Base-by-base conservation (phyloP, 1,284 basidiomycete genomes). In the Agroathelia rolfsii region DNA sequence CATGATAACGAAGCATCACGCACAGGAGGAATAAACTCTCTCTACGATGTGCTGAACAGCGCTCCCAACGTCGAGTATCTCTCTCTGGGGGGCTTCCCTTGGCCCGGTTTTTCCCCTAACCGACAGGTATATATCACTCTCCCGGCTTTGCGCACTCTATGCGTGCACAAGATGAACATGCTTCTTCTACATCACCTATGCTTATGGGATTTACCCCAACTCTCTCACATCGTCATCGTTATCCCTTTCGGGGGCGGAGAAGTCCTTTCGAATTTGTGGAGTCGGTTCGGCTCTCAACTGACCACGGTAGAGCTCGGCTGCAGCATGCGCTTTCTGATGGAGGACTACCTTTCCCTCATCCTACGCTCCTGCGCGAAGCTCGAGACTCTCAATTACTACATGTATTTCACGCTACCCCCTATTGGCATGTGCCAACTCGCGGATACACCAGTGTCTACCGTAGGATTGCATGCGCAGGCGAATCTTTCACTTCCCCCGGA, bases 21-120 rank as follows among this genome's bases (percentile, higher is more conserved):
- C 35, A 61, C 71, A 9, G 76, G 76, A 6, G 78, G 77, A 3
- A 72, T 80, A 40, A 81, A 81, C 49, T 70, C 69, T 5, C 56
- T 81, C 25, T 46, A 50, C 3, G 56, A 64, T 35, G 70, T 77
- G 34, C 61, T 81, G 19, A 51, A 47, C 7, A 55, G 51, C 32
- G 53, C 76, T 3, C 75, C 77, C 1, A 65, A 68, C 34, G 46
- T 81, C 28, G 56, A 62, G 32, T 76, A 72, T 41, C 68, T 81
- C 34, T 58, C 68, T 37, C 52, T 81, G 14, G 68, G 65, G 18
- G 72, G 72, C n/a, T 53, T 65, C 25, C n/a, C n/a, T n/a, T n/a
- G n/a, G n/a, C 48, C 62, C 16, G 55, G 58, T 40, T 42, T 56
- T 44, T 43, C 34, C 27, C 44, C 50, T 19, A 28, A 44, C 5